Base-by-base conservation (phyloP, 2,329 filamentous ascomycete species). In the Chaetomium strumarium region DNA sequence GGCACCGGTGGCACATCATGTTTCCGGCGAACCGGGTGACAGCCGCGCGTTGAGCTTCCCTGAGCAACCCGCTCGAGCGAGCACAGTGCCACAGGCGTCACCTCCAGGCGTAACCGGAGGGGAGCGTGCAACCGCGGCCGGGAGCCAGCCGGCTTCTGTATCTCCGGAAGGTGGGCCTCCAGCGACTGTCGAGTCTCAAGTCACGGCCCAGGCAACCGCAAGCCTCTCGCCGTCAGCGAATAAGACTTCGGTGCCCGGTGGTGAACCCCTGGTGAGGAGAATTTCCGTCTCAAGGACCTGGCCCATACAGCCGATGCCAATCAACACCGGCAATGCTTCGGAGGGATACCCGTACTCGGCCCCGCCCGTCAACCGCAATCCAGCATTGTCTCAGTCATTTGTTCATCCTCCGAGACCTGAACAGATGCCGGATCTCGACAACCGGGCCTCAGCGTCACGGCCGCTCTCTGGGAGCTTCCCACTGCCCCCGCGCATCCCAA, bases 401-500 rank as follows among this genome's bases (percentile, higher is more conserved):
- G 71, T 73, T 5, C 70, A 70, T 7, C 58, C 66, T 0, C 70
- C 71, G 2, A 66, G 66, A 20, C 67, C 67, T 7, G 70, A 69
- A n/a, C 74, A 75, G 52, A 55, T 71, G 33, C 63, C 67, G 11
- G 68, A 67, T 52, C 53, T 71, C 14, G 68, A 70, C 49, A 68
- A 64, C 53, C 68, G 70, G 34, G 66, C 68, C 19, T 68, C 69
- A 11, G 62, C 67, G 7, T 67, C 74, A 9, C 68, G 70, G 9
- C 72, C 72, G 3, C 61, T 74, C 5, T 77, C 75, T 5, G 72
- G 72, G 5, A 69, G 65, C 30, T 72, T 75, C 46, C 69, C 70
- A 11, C 64, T 72, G 1, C 70, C 72, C 1, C 72, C 72, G 1
- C 72, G 72, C 30, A 67, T 72, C 5, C 70, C 70, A 31, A 64